phyloP scores from a whole-genome alignment of 2,329 filamentous ascomycete genomes.

The Aotearoamyces nothofagi region DNA sequence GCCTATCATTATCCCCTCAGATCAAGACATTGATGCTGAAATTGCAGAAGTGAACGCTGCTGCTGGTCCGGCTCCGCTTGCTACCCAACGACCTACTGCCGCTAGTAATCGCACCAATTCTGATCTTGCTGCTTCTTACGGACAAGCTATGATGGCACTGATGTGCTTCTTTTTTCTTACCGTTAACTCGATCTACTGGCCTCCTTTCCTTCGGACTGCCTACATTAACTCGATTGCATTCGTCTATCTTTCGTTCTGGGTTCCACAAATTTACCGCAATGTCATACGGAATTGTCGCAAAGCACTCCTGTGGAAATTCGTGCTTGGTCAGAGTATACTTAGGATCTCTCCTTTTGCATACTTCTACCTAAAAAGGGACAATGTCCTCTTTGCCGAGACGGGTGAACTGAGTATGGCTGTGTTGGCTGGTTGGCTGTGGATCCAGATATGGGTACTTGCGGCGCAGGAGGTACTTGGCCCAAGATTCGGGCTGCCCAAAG shows the following conservation, averaged over 20 bases:
- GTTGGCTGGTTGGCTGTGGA: slow-evolving; percentile 68
- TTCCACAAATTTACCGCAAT: slow-evolving; percentile 85
- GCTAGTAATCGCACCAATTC: slow-evolving; percentile 9
- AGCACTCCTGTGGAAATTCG: slow-evolving; percentile 83
- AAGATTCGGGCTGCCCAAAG: slow-evolving; percentile 64
- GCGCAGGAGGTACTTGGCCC: slow-evolving; percentile 78
- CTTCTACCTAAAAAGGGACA: slow-evolving; percentile 64
- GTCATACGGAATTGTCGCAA: slow-evolving; percentile 80
- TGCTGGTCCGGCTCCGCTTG: slow-evolving; percentile 10
- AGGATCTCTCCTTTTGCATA: slow-evolving; percentile 72
- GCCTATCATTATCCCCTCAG: slow-evolving; percentile 45
- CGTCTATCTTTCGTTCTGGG: slow-evolving; percentile 78
- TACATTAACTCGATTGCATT: slow-evolving; percentile 53
- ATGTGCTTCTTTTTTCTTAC: slow-evolving; percentile 41
- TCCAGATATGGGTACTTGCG: slow-evolving; percentile 65
- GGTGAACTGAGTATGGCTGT: slow-evolving; percentile 50
- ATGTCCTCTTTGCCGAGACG: slow-evolving; percentile 63
- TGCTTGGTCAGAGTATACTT: slow-evolving; percentile 66
- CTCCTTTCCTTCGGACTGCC: slow-evolving; percentile 33
- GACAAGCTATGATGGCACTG: slow-evolving; percentile 39
- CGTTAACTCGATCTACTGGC: slow-evolving; percentile 45
- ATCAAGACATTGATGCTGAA: slow-evolving; percentile 48
- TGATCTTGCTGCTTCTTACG: slow-evolving; percentile 39
- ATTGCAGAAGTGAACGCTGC: slow-evolving; percentile 27
- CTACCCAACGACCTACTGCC: slow-evolving; percentile 13